phyloP scores from a whole-genome alignment of 108 stramenopile species.

The Conticribra guillardii region DNA sequence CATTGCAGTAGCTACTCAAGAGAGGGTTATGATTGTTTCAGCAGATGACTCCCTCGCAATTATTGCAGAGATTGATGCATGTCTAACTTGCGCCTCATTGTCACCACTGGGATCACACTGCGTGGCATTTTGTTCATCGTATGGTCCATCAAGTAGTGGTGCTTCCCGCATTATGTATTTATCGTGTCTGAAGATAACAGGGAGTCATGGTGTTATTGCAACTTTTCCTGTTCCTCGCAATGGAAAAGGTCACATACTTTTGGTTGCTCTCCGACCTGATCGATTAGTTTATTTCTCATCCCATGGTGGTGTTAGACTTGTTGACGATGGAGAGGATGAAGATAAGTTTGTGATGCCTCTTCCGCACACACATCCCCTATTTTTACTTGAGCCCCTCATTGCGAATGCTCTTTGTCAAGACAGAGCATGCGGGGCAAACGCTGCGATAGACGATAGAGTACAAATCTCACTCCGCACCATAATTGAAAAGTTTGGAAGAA shows the following conservation, averaged over 20 bases:
- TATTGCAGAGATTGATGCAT: constrained; percentile 47
- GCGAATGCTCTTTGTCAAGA: constrained; percentile 82
- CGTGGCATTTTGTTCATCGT: constrained; percentile 64
- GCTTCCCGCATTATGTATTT: constrained; percentile 65
- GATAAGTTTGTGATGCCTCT: constrained; percentile 57
- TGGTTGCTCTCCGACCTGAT: constrained; percentile 78
- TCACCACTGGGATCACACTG: constrained; percentile 79
- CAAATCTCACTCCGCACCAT: constrained; percentile 59
- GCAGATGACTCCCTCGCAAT: constrained; percentile 47
- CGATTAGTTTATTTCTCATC: constrained; percentile 57
- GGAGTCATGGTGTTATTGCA: constrained; percentile 59
- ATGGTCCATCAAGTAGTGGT: constrained; percentile 25
- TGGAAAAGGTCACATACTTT: constrained; percentile 36
- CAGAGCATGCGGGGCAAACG: constrained; percentile 30
- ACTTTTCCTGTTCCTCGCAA: constrained; percentile 53
- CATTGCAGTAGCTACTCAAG: constrained; percentile 70
- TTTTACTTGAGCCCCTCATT: constrained; percentile 82
- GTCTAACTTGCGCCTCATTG: constrained; percentile 49
- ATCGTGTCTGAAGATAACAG: constrained; percentile 57
- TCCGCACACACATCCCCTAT: constrained; percentile 62
- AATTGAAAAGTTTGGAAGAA: constrained; percentile 85
- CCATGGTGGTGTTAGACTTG: constrained; percentile 57
- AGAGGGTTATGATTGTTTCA: constrained; percentile 72
- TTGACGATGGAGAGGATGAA: constrained; percentile 57
- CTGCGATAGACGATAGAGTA: constrained; percentile 18